Percentiles rank a stretch among this genome's conserved stretches.
Conservation (phyloP, 768 basidiomycete species). For the Hydnum rufescens region DNA sequence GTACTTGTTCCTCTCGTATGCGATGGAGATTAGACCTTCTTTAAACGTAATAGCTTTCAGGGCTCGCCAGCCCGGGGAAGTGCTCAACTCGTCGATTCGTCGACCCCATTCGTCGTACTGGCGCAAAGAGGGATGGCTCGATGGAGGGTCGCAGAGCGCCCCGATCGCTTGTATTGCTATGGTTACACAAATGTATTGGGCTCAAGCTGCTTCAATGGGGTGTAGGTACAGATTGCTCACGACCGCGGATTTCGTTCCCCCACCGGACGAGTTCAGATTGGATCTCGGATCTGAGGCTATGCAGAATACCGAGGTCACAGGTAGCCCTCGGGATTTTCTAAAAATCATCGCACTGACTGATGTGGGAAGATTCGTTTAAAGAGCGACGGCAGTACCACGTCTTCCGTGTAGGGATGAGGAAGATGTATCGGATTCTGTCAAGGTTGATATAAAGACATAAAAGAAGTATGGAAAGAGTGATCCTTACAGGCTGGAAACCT, state of each 20-base stretch:
- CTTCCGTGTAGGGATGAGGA: conserved; percentile 38
- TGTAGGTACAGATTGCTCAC: conserved; percentile 20
- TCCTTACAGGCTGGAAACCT: conserved; percentile 38
- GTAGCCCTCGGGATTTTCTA: neutral
- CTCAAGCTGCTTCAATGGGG: neutral
- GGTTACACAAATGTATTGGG: neutral
- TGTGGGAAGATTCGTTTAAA: conserved; percentile 36
- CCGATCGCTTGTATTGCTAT: conserved; percentile 35
- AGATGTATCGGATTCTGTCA: conserved; percentile 28
- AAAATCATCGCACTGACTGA: conserved; percentile 19
- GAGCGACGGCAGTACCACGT: conserved; percentile 40
- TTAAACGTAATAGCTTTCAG: conserved; percentile 41
- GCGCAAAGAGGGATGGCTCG: conserved; percentile 19
- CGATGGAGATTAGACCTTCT: conserved; percentile 47
- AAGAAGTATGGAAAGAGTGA: conserved; percentile 5
- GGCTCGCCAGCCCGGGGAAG: conserved; percentile 52
- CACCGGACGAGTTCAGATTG: conserved; percentile 39
- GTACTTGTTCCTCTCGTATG: conserved; percentile 39
- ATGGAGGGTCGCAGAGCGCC: conserved; percentile 27
- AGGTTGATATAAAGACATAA: neutral
- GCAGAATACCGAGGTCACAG: conserved; percentile 20
- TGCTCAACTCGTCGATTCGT: conserved; percentile 43
- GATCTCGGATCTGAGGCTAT: conserved; percentile 21
- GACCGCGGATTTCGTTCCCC: conserved; percentile 19
- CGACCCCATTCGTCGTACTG: conserved; percentile 63